Evolutionary conservation across 1,284 basidiomycete genomes (phyloP), one percentile per base, ranked within the genome.

Genomic region (Ganoderma boninense): DNA sequence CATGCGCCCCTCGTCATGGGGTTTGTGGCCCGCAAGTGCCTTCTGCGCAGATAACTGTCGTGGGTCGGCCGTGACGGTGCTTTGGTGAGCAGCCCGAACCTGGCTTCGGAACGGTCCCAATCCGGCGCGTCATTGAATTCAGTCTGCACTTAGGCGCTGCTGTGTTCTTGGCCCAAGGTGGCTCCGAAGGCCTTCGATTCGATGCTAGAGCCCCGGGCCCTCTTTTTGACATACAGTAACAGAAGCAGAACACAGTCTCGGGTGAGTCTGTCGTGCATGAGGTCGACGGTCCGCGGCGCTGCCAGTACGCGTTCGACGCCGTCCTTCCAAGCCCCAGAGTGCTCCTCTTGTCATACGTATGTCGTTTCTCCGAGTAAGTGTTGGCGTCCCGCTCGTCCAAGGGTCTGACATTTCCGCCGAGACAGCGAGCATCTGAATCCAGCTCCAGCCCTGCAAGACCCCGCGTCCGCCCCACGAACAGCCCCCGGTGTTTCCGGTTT

Each of bases 31-130:
- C 23, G 49, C 23, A 13, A 26, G 23, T 52, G 23, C n/a, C 49
- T 52, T 52, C 49, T 52, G 49, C 46, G 20, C 46, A 23, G 46
- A 49, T 49, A 49, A 49, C n/a, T 49, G 46, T n/a, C n/a, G 46
- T 49, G 20, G n/a, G 46, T 49, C 46, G 46, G 46, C 46, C 7
- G 46, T 49, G n/a, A 49, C 46, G 46, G 46, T 52, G 23, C 49
- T 52, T 52, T 52, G 49, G 49, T 52, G 49, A 52, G 49, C 49
- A 52, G 49, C 20, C 23, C 23, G 49, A 52, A 26, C 49, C 49
- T 13, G 23, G 49, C 49, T 26, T 23, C 46, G n/a, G 46, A 49
- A 49, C n/a, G n/a, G n/a, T n/a, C n/a, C 46, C 23, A 23, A 49
- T 49, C 49, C 49, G 26, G 23, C 23, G 49, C 49, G 49, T 52